phyloP scores from a whole-genome alignment of 2,329 filamentous ascomycete genomes.

The Geosmithia morbida region DNA sequence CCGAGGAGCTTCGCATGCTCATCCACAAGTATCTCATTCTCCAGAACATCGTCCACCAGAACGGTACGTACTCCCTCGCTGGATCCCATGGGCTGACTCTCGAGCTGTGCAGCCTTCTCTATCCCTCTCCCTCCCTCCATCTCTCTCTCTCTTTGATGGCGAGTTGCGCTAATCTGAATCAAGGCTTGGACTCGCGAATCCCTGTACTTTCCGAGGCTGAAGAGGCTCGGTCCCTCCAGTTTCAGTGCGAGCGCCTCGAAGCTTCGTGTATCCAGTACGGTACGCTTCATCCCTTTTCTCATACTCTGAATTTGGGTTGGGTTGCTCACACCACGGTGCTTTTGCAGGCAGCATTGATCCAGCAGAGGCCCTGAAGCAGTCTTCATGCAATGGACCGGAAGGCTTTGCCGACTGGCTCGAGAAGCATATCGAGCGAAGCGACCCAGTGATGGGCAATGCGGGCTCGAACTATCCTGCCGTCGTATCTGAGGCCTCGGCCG shows the following conservation, averaged over 20 bases:
- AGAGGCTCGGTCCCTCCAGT: constrained; percentile 41
- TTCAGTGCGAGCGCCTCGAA: constrained; percentile 44
- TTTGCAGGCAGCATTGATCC: constrained; percentile 14
- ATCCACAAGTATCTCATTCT: constrained; percentile 38
- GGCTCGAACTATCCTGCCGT: too few species aligned
- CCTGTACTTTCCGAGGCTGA: constrained; percentile 38
- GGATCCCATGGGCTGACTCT: too few species aligned
- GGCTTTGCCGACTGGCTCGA: constrained; percentile 38
- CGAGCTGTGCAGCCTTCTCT: too few species aligned
- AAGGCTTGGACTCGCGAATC: constrained; percentile 16
- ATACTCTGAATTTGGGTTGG: not conserved
- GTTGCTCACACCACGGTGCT: not conserved
- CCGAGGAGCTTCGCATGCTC: constrained; percentile 37
- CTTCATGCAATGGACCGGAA: constrained; percentile 20
- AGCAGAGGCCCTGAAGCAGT: constrained; percentile 13
- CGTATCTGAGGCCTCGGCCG: not conserved
- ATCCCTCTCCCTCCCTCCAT: too few species aligned
- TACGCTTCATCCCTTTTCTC: not conserved
- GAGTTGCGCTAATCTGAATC: not conserved
- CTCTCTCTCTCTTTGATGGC: constrained; percentile 1
- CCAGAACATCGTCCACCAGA: constrained; percentile 29
- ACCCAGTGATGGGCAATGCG: constrained; percentile 23
- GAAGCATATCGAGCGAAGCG: constrained; percentile 32
- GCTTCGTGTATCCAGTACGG: constrained; percentile 24
- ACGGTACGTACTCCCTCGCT: constrained; percentile 23